These are phyloP conservation scores for Salix exigua DNA, from an alignment of 345 rosid genomes.

Conservation along the genomic window DNA sequence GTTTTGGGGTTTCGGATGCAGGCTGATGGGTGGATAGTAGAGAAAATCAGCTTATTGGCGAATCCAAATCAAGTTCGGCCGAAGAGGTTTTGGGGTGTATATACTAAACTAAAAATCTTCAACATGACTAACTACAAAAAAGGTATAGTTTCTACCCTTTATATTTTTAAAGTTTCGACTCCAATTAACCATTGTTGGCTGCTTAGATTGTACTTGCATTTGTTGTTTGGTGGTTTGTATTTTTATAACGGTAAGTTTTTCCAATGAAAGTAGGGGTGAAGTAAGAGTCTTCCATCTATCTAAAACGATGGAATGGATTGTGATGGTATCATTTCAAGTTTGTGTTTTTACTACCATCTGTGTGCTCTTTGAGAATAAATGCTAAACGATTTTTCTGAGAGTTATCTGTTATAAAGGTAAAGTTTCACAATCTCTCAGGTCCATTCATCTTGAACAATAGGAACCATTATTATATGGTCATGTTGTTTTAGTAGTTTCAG, in stretches of 20 bases:
- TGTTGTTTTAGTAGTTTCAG: not conserved
- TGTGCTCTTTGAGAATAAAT: not conserved
- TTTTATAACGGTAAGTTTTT: not conserved
- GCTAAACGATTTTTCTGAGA: not conserved
- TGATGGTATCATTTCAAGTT: not conserved
- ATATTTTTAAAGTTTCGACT: not conserved
- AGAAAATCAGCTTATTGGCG: slow-evolving; percentile 73
- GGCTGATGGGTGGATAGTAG: slow-evolving; percentile 98
- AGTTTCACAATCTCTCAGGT: no score
- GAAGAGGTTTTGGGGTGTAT: slow-evolving; percentile 91
- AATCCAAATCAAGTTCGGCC: slow-evolving; percentile 93
- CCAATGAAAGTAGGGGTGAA: not conserved
- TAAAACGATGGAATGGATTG: not conserved
- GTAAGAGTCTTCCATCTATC: not conserved
- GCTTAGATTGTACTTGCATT: not conserved
- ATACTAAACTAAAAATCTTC: slow-evolving; percentile 89
- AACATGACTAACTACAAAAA: slow-evolving; percentile 82
- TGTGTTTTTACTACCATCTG: not conserved
- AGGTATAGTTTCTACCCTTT: slow-evolving; percentile 35
- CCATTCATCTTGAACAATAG: no score
- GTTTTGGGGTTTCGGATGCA: slow-evolving; percentile 15
- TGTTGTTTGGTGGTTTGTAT: not conserved
- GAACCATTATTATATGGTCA: no score
- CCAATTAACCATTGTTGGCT: not conserved
- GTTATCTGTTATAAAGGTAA: not conserved